Conservation (phyloP, 805 yeast species). For the Metschnikowia noctiluminum region DNA sequence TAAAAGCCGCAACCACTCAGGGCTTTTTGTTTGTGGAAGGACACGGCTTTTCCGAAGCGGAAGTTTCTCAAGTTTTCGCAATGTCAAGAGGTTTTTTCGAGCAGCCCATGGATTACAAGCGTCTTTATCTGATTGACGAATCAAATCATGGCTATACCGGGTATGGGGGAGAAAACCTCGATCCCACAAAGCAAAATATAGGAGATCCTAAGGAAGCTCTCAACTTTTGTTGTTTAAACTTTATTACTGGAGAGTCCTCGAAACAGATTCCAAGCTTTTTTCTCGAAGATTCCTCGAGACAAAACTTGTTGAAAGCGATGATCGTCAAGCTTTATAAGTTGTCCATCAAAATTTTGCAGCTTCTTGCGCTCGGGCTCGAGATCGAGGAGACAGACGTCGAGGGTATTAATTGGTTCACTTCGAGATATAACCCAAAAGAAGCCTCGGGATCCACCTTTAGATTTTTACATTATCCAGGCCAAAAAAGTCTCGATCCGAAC, state of each 20-base stretch:
- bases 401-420: slow-evolving; percentile 57
- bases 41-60: slow-evolving; percentile 55
- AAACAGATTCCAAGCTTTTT: slow-evolving; percentile 53
- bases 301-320: slow-evolving; percentile 35
- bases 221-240: slow-evolving; percentile 58
- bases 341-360: slow-evolving; percentile 46
- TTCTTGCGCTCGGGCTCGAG: slow-evolving; percentile 60
- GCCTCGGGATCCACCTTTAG: slow-evolving; percentile 65
- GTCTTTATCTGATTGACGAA: slow-evolving; percentile 46
- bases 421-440: slow-evolving; percentile 51
- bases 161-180: slow-evolving; percentile 51
- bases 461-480: slow-evolving; percentile 69
- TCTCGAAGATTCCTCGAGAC: slow-evolving; percentile 35
- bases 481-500: slow-evolving; percentile 45
- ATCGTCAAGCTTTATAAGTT: slow-evolving; percentile 47
- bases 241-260: slow-evolving; percentile 41
- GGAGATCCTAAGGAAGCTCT: slow-evolving; percentile 71
- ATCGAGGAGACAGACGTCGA: slow-evolving; percentile 47
- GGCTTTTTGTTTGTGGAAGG: slow-evolving; percentile 70
- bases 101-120: slow-evolving; percentile 50
- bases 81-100: slow-evolving; percentile 50
- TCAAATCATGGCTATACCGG: slow-evolving; percentile 61
- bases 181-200: slow-evolving; percentile 29
- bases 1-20: slow-evolving; percentile 58
- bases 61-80: slow-evolving; percentile 50